Evolutionary conservation across 1,139 yeast species (phyloP).

Genomic region (Magnusiomyces tetraspermus): DNA sequence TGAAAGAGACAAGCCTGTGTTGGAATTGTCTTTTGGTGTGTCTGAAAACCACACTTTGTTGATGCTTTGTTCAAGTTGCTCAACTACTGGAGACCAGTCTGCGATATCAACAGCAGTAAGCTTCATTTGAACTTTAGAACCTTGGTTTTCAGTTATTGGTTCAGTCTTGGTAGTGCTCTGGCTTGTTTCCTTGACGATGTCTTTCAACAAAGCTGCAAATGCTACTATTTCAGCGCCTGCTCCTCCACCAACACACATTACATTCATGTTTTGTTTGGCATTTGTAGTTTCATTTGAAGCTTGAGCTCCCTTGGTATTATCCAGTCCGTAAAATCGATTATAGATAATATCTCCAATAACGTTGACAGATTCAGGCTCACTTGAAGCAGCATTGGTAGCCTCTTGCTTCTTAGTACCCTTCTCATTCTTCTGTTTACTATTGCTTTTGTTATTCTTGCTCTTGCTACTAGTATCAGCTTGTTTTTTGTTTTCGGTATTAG

Average conservation of each 20-base stretch:
- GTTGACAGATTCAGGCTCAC: not conserved
- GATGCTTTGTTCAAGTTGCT: constrained; percentile 28
- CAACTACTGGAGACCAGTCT: constrained; percentile 56
- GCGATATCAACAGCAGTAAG: constrained; percentile 65
- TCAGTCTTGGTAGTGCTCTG: not conserved
- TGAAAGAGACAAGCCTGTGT: not conserved
- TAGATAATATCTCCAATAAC: not conserved
- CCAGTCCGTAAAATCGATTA: not conserved
- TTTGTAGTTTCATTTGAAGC: not conserved
- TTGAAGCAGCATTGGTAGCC: not conserved
- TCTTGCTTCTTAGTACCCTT: not conserved
- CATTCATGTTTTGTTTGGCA: constrained; percentile 16
- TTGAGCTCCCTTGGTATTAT: not conserved
- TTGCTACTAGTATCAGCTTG: not conserved
- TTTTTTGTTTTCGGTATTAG: not conserved
- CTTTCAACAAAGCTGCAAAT: constrained; percentile 41
- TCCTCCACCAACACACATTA: constrained; percentile 76
- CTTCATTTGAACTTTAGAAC: constrained; percentile 8
- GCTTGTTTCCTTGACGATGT: not conserved
- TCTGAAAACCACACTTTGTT: not conserved
- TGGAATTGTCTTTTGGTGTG: not conserved
- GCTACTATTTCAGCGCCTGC: constrained; percentile 81
- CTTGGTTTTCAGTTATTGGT: constrained; percentile 16
- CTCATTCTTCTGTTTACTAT: not conserved
- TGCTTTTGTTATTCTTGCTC: not conserved